These are phyloP conservation scores for Cryptosporidium tyzzeri DNA, from an alignment of 169 alveolate species.

Conservation along the genomic window DNA sequence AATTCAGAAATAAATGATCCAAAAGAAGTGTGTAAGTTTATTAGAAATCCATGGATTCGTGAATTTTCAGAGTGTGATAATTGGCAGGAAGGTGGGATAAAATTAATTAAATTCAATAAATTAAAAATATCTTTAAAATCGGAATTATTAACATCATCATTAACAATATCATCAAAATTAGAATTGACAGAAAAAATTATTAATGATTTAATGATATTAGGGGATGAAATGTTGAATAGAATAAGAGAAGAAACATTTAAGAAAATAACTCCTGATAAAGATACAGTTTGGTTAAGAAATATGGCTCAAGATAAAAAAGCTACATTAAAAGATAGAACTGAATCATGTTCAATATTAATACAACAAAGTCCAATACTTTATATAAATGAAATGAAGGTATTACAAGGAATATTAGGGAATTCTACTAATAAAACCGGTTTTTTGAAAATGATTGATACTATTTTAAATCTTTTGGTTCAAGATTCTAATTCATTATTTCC, in stretches of 20 bases:
- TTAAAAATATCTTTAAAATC: background rate
- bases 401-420: slow-evolving; percentile 4
- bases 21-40: slow-evolving; percentile 9
- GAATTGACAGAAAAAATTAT: slow-evolving; percentile 2
- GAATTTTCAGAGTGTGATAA: slow-evolving; percentile 15
- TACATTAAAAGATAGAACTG: slow-evolving; percentile 62
- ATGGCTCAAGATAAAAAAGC: slow-evolving; percentile 24
- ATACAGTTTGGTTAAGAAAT: slow-evolving; percentile 42
- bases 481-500: slow-evolving; percentile 7
- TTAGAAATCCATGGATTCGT: slow-evolving; percentile 27
- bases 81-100: slow-evolving; percentile 37
- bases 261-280: slow-evolving; percentile 37
- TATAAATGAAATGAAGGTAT: slow-evolving; percentile 3
- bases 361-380: slow-evolving; percentile 36
- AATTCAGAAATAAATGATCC: slow-evolving; percentile 5
- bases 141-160: background rate
- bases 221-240: slow-evolving; percentile 9
- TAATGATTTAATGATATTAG: slow-evolving; percentile 25
- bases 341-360: slow-evolving; percentile 52
- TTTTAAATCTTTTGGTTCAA: slow-evolving; percentile 5
- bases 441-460: slow-evolving; percentile 50
- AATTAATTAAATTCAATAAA: slow-evolving; percentile 18
- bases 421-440: slow-evolving; percentile 39
- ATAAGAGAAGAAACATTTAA: slow-evolving; percentile 18
- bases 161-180: background rate